phyloP scores from a whole-genome alignment of 768 basidiomycete species.

The Hypsizygus marmoreus region DNA sequence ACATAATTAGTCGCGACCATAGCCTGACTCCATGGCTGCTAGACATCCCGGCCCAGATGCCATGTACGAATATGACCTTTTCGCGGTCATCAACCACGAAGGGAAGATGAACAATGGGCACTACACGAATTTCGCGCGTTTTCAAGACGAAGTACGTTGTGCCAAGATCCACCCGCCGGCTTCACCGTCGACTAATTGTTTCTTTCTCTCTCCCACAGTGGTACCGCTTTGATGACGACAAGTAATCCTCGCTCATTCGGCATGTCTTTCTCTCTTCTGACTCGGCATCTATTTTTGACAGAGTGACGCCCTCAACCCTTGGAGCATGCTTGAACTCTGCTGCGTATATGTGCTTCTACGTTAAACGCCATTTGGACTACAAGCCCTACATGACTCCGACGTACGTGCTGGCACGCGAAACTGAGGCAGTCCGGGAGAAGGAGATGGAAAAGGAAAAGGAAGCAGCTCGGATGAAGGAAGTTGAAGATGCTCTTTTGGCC shows the following conservation, averaged over 20 bases:
- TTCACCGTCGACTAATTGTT: constrained; percentile 3
- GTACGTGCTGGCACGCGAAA: constrained; percentile 66
- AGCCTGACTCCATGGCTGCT: neutral
- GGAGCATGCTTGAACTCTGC: constrained; percentile 68
- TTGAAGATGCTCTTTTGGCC: constrained; percentile 67
- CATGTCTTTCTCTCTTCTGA: constrained; percentile 2
- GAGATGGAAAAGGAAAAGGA: constrained; percentile 49
- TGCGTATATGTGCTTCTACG: constrained; percentile 96
- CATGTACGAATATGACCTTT: constrained; percentile 88
- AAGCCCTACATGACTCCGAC: constrained; percentile 69
- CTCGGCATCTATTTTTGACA: constrained; percentile 26
- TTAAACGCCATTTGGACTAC: constrained; percentile 87
- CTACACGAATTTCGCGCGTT: constrained; percentile 86
- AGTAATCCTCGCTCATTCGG: constrained; percentile 58
- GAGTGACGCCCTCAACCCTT: constrained; percentile 73
- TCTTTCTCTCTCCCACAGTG: constrained; percentile 49
- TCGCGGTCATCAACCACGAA: constrained; percentile 93
- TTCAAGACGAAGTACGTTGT: constrained; percentile 74
- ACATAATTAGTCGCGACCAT: neutral
- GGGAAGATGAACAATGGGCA: constrained; percentile 95
- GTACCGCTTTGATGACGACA: constrained; percentile 95
- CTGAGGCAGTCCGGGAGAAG: constrained; percentile 63
- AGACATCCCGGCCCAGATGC: constrained; percentile 59
- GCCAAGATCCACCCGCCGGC: neutral
- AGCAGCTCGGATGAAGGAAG: constrained; percentile 54